These are phyloP conservation scores for Talaromyces piceae DNA, from an alignment of 2,329 filamentous ascomycete genomes.

Conservation along the genomic window DNA sequence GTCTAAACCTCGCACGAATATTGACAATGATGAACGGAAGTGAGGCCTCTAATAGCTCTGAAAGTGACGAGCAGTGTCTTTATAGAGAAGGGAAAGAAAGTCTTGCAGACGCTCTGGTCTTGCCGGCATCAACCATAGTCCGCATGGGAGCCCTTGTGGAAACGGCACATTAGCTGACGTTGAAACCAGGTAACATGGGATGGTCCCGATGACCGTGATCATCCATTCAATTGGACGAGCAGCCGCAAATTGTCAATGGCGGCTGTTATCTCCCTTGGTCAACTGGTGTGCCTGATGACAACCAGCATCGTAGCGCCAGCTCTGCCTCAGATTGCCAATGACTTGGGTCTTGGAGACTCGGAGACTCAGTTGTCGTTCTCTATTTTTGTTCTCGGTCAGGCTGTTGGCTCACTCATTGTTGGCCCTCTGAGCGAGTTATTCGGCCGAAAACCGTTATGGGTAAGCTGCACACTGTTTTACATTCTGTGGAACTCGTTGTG, in stretches of 20 bases:
- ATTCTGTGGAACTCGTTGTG: constrained; percentile 58
- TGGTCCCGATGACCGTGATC: constrained; percentile 48
- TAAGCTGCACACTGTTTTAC: constrained; percentile 50
- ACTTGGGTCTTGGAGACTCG: constrained; percentile 39
- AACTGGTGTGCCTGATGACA: constrained; percentile 17
- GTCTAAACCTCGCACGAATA: too few species aligned
- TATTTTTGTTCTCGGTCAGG: constrained; percentile 56
- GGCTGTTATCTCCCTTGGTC: constrained; percentile 40
- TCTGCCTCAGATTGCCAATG: constrained; percentile 33
- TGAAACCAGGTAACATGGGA: constrained; percentile 41
- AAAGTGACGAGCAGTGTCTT: not conserved
- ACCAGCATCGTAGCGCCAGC: constrained; percentile 39
- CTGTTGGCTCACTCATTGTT: constrained; percentile 51
- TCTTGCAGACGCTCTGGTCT: not conserved
- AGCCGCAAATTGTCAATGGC: constrained; percentile 43
- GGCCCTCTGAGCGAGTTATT: constrained; percentile 58
- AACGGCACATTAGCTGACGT: not conserved
- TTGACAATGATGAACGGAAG: too few species aligned
- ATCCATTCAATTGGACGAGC: constrained; percentile 54
- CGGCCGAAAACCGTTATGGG: constrained; percentile 52
- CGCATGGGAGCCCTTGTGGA: not conserved
- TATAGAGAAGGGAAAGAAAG: not conserved
- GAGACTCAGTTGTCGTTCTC: constrained; percentile 49
- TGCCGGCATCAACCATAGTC: not conserved
- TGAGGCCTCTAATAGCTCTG: too few species aligned